These are phyloP conservation scores for Saccharum officinarum DNA, from an alignment of 176 grass and related monocot genomes.

Conservation along the genomic window DNA sequence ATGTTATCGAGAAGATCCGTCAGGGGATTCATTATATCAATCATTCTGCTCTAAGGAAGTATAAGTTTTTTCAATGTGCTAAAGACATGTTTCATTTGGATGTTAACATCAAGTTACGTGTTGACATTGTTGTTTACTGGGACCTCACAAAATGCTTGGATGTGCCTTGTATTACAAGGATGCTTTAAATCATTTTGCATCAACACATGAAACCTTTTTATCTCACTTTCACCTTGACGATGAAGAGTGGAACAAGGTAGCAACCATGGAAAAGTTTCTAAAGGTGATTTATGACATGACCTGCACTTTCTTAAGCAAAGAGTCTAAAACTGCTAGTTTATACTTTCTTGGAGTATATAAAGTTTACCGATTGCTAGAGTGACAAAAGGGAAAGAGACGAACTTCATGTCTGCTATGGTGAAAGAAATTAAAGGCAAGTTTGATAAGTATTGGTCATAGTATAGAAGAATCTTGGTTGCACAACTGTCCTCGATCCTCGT, in stretches of 20 bases:
- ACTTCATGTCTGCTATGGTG: constrained; percentile 26
- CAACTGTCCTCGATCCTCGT: background rate
- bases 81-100: constrained; percentile 14
- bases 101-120: background rate
- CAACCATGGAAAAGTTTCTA: constrained; percentile 15
- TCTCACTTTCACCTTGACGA: constrained; percentile 11
- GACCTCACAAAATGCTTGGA: constrained; percentile 30
- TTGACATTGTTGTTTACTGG: constrained; percentile 12
- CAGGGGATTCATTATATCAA: constrained; percentile 23
- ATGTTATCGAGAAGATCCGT: constrained; percentile 18
- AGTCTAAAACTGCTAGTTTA: constrained; percentile 24
- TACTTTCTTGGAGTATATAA: constrained; percentile 42
- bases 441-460: constrained; percentile 32
- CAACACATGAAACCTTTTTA: background rate
- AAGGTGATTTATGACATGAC: constrained; percentile 32
- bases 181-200: constrained; percentile 33
- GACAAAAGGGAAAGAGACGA: background rate
- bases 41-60: background rate
- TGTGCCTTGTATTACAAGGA: constrained; percentile 3
- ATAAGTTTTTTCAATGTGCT: constrained; percentile 5
- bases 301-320: constrained; percentile 23
- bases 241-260: constrained; percentile 23
- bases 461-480: background rate
- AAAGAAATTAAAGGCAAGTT: constrained; percentile 10
- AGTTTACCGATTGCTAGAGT: constrained; percentile 13